Evolutionary conservation across 2,329 filamentous ascomycete species (phyloP).

Genomic region (Incumbomyces delicatus): DNA sequence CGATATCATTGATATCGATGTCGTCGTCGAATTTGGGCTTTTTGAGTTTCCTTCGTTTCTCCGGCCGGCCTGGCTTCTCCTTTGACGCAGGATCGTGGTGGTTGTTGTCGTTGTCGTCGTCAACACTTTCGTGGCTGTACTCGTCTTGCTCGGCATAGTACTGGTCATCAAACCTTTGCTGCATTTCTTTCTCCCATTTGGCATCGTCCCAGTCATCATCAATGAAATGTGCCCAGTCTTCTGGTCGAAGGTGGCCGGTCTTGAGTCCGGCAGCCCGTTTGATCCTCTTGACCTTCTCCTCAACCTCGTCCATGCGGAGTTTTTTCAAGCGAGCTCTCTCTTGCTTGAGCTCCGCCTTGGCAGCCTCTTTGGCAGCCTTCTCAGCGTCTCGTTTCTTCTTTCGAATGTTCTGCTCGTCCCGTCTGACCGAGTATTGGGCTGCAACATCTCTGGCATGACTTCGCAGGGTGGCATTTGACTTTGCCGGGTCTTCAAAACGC

Average conservation of each 20-base stretch:
- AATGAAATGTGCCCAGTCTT: slow-evolving; percentile 76
- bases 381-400: slow-evolving; percentile 72
- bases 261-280: slow-evolving; percentile 76
- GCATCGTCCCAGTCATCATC: slow-evolving; percentile 83
- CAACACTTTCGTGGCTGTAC: slow-evolving; percentile 59
- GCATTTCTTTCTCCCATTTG: slow-evolving; percentile 86
- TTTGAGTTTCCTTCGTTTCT: slow-evolving; percentile 37
- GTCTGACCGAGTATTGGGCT: slow-evolving; percentile 70
- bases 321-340: slow-evolving; percentile 78
- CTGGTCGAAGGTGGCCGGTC: slow-evolving; percentile 52
- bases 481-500: slow-evolving; percentile 84
- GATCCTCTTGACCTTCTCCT: slow-evolving; percentile 77
- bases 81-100: slow-evolving; percentile 62
- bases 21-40: slow-evolving; percentile 95
- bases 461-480: slow-evolving; percentile 76
- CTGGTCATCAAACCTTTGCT: slow-evolving; percentile 72
- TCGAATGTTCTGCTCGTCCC: slow-evolving; percentile 68
- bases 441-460: slow-evolving; percentile 84
- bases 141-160: slow-evolving; percentile 70
- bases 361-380: slow-evolving; percentile 64
- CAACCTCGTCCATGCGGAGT: slow-evolving; percentile 82
- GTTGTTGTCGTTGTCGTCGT: slow-evolving; percentile 86
- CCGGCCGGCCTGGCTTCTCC: too few relatives aligned
- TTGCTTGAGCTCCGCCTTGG: slow-evolving; percentile 63
- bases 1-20: slow-evolving; percentile 88